Evolutionary conservation across 305 asterid genomes (phyloP).

Genomic region (Striga hermonthica): DNA sequence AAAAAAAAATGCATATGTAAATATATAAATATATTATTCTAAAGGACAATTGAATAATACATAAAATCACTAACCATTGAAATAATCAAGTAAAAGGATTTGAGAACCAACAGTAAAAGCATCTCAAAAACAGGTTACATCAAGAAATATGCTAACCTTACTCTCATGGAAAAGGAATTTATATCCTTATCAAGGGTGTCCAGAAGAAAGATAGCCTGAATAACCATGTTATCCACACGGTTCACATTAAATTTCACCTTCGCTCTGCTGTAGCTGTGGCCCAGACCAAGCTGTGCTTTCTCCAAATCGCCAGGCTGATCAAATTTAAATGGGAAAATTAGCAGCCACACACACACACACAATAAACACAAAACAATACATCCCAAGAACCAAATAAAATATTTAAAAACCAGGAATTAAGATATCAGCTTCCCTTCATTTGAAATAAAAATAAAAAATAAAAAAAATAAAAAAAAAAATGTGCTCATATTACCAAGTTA

Average conservation of each 20-base stretch:
- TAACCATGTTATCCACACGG: constrained; percentile 95
- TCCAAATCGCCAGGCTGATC: constrained; percentile 79
- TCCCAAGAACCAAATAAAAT: not conserved
- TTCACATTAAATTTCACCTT: constrained; percentile 93
- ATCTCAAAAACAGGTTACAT: not conserved
- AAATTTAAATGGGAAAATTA: constrained; percentile 24
- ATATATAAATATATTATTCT: not conserved
- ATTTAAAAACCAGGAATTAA: not conserved
- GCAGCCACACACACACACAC: not conserved
- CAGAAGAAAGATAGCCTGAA: constrained; percentile 86
- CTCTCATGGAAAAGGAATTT: constrained; percentile 92
- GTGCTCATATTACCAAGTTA: constrained; percentile 22
- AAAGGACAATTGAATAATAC: not conserved
- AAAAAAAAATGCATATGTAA: not conserved
- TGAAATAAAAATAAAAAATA: not conserved
- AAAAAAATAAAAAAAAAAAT: not conserved
- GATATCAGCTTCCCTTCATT: too few species aligned
- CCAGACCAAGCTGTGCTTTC: constrained; percentile 91
- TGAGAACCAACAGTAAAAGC: not conserved
- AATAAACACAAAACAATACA: not conserved
- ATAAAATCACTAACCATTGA: not conserved
- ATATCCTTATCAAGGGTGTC: constrained; percentile 97
- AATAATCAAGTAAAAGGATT: not conserved
- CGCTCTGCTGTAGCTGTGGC: constrained; percentile 92
- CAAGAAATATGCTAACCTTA: constrained; percentile 46